Evolutionary conservation across 441 rosid species (phyloP).

Genomic region (Corymbia citriodora): DNA sequence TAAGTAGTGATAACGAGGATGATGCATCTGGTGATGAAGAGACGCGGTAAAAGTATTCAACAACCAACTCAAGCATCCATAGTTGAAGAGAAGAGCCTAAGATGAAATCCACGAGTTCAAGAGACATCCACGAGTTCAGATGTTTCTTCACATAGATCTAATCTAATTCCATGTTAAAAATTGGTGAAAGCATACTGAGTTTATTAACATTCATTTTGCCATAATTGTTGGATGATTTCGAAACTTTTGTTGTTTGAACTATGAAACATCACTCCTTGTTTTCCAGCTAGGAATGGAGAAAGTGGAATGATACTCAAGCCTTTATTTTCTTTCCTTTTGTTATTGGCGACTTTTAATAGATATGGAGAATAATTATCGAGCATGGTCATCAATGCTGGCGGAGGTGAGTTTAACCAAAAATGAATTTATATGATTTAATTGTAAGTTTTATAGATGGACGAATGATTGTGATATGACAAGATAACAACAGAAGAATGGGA

Average conservation of each 20-base stretch:
- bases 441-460: not conserved
- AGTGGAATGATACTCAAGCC: not conserved
- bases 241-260: not conserved
- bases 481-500: no score
- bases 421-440: not conserved
- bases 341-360: not conserved
- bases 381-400: not conserved
- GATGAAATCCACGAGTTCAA: not conserved
- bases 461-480: not conserved
- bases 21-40: not conserved
- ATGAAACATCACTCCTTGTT: not conserved
- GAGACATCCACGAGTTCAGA: not conserved
- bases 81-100: not conserved
- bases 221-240: no score
- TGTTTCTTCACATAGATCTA: not conserved
- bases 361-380: not conserved
- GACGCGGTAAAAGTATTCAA: not conserved
- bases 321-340: not conserved
- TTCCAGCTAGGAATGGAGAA: no score
- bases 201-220: not conserved
- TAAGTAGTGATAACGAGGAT: not conserved
- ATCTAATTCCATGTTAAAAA: no score
- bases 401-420: not conserved
- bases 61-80: not conserved
- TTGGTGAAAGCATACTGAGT: not conserved